phyloP scores from a whole-genome alignment of 2,329 filamentous ascomycete species.

The Fusarium sp. region DNA sequence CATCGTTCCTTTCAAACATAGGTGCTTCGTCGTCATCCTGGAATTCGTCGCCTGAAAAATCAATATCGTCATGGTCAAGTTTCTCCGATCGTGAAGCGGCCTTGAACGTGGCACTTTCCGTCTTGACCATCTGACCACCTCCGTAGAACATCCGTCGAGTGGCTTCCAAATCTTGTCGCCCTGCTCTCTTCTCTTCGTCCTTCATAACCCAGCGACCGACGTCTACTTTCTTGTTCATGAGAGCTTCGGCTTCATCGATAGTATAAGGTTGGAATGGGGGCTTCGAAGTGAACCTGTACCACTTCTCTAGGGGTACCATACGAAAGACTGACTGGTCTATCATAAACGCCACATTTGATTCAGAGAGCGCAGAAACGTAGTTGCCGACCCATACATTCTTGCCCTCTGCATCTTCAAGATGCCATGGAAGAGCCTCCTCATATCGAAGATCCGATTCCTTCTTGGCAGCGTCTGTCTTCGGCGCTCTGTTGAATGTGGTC shows the following conservation, averaged over 20 bases:
- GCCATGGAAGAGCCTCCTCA: constrained; percentile 96
- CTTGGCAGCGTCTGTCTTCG: constrained; percentile 82
- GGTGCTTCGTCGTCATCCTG: constrained; percentile 88
- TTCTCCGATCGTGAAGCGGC: constrained; percentile 71
- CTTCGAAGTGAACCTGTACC: constrained; percentile 88
- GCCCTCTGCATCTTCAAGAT: constrained; percentile 94
- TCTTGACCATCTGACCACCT: constrained; percentile 70
- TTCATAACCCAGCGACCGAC: constrained; percentile 85
- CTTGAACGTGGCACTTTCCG: constrained; percentile 73
- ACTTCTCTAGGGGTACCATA: constrained; percentile 94
- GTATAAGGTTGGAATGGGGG: constrained; percentile 81
- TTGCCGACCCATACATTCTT: constrained; percentile 94
- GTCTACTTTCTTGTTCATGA: constrained; percentile 82
- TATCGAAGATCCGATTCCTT: constrained; percentile 81
- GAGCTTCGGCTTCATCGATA: constrained; percentile 86
- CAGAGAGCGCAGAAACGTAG: constrained; percentile 89
- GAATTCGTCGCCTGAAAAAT: constrained; percentile 78
- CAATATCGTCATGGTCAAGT: constrained; percentile 77
- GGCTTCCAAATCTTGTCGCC: constrained; percentile 70
- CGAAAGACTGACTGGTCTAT: constrained; percentile 78
- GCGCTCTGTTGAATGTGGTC: constrained; percentile 86
- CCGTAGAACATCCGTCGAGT: constrained; percentile 64
- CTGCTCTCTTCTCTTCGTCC: constrained; percentile 69
- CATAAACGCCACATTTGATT: constrained; percentile 83
- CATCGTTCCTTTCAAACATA: constrained; percentile 80